Conservation (phyloP, 345 rosid genomes). For the Carallia brachiata region DNA sequence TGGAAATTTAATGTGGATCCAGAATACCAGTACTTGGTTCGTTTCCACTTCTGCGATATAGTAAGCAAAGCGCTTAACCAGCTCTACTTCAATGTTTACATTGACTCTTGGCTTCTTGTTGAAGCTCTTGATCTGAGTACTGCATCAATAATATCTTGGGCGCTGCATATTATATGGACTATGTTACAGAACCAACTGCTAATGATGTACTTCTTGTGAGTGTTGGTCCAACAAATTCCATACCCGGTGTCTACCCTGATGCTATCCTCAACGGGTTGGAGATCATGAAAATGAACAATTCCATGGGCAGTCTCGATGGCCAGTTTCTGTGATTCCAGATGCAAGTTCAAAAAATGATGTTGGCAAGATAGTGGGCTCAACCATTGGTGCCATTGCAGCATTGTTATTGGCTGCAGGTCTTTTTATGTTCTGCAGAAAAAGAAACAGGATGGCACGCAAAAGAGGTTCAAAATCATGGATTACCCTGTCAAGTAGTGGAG, state of each 20-base stretch:
- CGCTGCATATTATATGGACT: conserved; percentile 47
- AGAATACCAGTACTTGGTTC: conserved; percentile 57
- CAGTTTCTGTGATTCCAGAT: conserved; percentile 5
- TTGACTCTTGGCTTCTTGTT: conserved; percentile 40
- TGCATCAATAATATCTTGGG: conserved; percentile 26
- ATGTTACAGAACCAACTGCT: conserved; percentile 31
- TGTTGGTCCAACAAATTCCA: conserved; percentile 41
- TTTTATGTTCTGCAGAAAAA: conserved; percentile 39
- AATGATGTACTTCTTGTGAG: conserved; percentile 48
- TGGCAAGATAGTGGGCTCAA: conserved; percentile 42
- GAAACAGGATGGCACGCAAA: conserved; percentile 26
- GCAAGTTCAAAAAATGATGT: conserved; percentile 42
- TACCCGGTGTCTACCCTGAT: conserved; percentile 26
- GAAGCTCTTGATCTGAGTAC: conserved; percentile 47
- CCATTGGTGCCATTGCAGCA: conserved; percentile 34
- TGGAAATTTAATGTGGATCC: conserved; percentile 63
- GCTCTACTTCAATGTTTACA: conserved; percentile 67
- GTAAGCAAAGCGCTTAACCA: conserved; percentile 38
- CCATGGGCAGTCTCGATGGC: conserved; percentile 45
- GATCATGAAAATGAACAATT: conserved; percentile 70
- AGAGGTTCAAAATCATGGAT: conserved; percentile 66
- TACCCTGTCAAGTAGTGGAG: conserved; percentile 48
- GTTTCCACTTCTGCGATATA: conserved; percentile 80
- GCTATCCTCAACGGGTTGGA: conserved; percentile 79
- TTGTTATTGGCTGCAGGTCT: conserved; percentile 41